Conservation (phyloP, 306 rosid species). For the Alnus glutinosa region DNA sequence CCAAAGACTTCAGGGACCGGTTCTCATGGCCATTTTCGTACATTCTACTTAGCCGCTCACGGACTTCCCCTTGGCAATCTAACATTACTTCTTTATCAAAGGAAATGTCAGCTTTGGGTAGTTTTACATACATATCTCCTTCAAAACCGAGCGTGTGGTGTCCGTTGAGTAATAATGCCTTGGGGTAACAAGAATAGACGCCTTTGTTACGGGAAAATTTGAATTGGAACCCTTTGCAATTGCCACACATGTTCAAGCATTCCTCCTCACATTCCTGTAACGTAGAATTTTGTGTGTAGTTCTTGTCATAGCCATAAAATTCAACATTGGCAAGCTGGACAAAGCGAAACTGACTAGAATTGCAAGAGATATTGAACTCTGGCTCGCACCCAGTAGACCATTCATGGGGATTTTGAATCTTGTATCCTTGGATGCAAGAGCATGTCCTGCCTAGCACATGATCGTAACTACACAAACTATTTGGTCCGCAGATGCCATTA, state of each 20-base stretch:
- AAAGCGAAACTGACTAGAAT: slow-evolving; percentile 7
- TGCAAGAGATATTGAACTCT: slow-evolving; percentile 15
- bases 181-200: slow-evolving; percentile 16
- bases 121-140: slow-evolving; percentile 24
- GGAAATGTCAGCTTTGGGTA: slow-evolving; percentile 11
- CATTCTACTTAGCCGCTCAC: background rate
- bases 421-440: slow-evolving; percentile 22
- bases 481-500: slow-evolving; percentile 15
- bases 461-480: slow-evolving; percentile 18
- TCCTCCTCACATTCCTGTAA: slow-evolving; percentile 5
- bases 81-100: background rate
- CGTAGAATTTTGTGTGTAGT: slow-evolving; percentile 12
- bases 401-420: slow-evolving; percentile 1
- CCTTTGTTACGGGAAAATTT: background rate
- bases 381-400: slow-evolving; percentile 34
- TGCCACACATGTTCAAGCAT: slow-evolving; percentile 14
- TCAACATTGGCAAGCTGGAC: background rate
- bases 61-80: background rate
- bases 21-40: background rate
- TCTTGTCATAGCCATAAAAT: slow-evolving; percentile 26
- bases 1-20: background rate
- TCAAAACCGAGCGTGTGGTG: background rate
- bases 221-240: slow-evolving; percentile 32
- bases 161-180: slow-evolving; percentile 33
- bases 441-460: slow-evolving; percentile 17